Evolutionary conservation across 495 filamentous ascomycete genomes (phyloP), one percentile per base, ranked within the genome.

Genomic region (Hypoxylon intermedium): DNA sequence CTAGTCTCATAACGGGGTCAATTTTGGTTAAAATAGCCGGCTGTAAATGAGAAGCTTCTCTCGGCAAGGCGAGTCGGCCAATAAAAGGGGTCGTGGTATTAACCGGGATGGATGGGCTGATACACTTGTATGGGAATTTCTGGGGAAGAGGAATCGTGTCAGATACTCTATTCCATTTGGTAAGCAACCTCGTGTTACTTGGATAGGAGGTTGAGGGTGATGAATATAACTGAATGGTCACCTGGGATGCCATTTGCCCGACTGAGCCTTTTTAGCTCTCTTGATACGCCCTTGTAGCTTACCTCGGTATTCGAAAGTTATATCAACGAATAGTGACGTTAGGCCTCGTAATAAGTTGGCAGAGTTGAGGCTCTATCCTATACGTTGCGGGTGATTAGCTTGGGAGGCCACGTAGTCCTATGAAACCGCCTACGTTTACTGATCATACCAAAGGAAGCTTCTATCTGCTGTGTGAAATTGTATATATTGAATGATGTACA

Each of bases 11-110:
- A 26, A 9, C 30, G 42, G 37, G 24, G 48, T 3, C 50, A 50
- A 58, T 58, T 11, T 53, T 60, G 55, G 62, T 45, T 60, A 60
- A 65, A 52, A 60, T 60, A 43, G 11, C 56, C 62, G 62, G 62
- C 46, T 65, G 41, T 65, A 52, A 12, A 31, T 3, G 24, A 46
- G 37, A 58, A 31, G 33, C 20, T 5, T 47, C 28, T 21, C 38
- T 49, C 54, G 60, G 55, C 50, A 60, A 18, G 51, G 37, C 9
- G 31, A 26, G 0, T 16, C 2, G 37, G 18, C 61, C 55, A 65
- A 65, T 65, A 33, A 33, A 42, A 3, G 33, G 37, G 6, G 9
- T 6, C 1, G 24, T 28, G 44, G 55, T 56, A 60, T 65, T 65
- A 65, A 15, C 61, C 61, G 61, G 54, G 19, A 49, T 9, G 37